Evolutionary conservation across 257 asterid genomes (phyloP), one percentile per base, ranked within the genome.

Genomic region (Schizonepeta tenuifolia): DNA sequence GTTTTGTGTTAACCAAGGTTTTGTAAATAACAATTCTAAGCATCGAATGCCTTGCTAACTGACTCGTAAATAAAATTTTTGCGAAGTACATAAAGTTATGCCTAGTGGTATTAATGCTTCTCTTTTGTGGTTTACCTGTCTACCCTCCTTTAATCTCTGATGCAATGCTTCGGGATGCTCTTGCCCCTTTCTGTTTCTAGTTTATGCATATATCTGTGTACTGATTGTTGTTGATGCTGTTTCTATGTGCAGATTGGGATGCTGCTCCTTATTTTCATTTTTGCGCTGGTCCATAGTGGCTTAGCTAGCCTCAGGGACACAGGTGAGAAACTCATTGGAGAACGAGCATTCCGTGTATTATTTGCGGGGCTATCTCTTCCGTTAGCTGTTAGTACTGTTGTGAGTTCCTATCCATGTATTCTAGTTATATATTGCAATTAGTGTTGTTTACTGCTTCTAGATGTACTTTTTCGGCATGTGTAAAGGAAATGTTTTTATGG

Each of bases 251-350:
- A 92, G 99, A 91, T 88, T 68, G 87, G 81, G 46, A 90, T 90
- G 96, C 76, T 95, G 35, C 77, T 79, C 70, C 92, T 95, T 66
- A 88, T 78, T 66, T 78, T 92, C 73, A 86, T 92, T 53, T 95
- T 95, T 74, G 98, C 96, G 26, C 17, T 92, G 76, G 97, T 78
- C 74, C 99, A 95, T 73, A 95, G 99, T 77, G 99, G 99, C 71
- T 88, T 95, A 79, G 98, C 99, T 68, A 95, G 97, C 85, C 85
- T 92, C 46, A 90, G 99, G 83, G 99, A 92, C 83, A 71, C 81
- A 71, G 99, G 99, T 71, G 99, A 95, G 92, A 90, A 90, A 80
- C 83, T 95, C 77, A 87, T 95, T 46, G 99, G 99, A 68, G 98
- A 88, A 75, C 89, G 97, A 75, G 97, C 97, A 54, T 95, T 80